Base-by-base conservation (phyloP, 2,329 filamentous ascomycete genomes). In the Aspergillus sp. region DNA sequence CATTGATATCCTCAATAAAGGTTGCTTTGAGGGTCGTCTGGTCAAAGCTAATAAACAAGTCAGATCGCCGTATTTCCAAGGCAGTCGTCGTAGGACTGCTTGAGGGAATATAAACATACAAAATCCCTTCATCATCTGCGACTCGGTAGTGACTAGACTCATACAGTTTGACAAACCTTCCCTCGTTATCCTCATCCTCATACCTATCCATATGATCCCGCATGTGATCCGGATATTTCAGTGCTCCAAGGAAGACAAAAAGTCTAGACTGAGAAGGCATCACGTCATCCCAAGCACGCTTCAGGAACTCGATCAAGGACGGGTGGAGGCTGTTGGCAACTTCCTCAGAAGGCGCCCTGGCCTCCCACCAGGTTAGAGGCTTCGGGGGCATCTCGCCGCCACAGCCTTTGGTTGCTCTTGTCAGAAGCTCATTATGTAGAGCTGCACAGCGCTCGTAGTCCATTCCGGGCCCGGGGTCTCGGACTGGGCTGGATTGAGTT, bases 341-440 rank as follows among this genome's bases (percentile, higher is more conserved):
- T 46, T 55, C 57, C 8, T 59, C 47, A 31, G 52, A 15, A 40
- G 37, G 37, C 2, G 15, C 40, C 25, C 17, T 27, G 19, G 40
- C 46, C 17, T 59, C 52, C 57, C 57, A 59, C 57, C 57, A 59
- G 48, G 35, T 56, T 44, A 21, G 55, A 31, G 51, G 57, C 15
- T 52, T 51, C 8, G 21, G 40, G 25, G 48, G 43, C 41, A 55
- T 55, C 43, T 52, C 40, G 4, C 41, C 33, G 15, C 57, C 57
- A 33, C 25, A 4, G 14, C 47, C 57, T 45, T 40, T 49, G n/a
- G 52, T 23, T 11, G 41, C 41, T 15, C 41, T 44, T 7, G 19
- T 23, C 19, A 44, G 19, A 19, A 44, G 41, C 19, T 44, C 41
- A 14, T 44, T 44, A 23, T 19, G 19, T 6, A 44, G 19, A 14